Percentiles rank a stretch among this genome's conserved stretches.
Conservation (phyloP, 202 grass and related monocot genomes). For the Setaria viridis region DNA sequence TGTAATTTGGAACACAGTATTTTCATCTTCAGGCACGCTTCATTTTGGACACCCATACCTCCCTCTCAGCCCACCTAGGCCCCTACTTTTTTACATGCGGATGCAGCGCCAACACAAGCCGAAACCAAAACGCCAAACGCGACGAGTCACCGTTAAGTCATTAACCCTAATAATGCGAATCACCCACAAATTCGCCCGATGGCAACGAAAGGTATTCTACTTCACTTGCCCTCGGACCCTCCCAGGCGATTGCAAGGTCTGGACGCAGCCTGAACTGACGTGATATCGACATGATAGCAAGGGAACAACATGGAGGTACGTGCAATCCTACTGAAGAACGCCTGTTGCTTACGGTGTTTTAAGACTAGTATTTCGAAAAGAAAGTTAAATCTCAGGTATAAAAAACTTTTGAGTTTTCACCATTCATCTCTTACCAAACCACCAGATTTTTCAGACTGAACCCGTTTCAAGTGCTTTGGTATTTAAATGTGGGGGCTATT, state of each 20-base stretch:
- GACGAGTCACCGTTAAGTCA: not conserved
- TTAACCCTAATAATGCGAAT: too few species aligned
- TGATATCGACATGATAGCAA: not conserved
- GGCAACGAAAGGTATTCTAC: not conserved
- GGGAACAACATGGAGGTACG: not conserved
- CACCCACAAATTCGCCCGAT: too few species aligned
- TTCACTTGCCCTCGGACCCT: not conserved
- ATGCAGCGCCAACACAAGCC: not conserved
- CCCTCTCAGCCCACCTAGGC: not conserved
- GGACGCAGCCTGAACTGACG: not conserved
- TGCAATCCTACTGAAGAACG: not conserved
- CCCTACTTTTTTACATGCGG: not conserved
- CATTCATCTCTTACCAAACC: not conserved
- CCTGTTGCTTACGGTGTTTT: not conserved
- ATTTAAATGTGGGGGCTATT: not conserved
- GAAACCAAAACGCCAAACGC: not conserved
- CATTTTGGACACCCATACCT: not conserved
- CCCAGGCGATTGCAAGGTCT: too few species aligned
- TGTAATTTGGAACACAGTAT: too few species aligned
- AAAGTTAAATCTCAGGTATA: not conserved
- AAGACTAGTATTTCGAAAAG: not conserved
- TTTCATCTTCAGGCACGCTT: not conserved
- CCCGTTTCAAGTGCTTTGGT: not conserved
- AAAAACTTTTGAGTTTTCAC: not conserved
- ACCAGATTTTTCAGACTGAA: not conserved